Evolutionary conservation across 768 basidiomycete genomes (phyloP).

Genomic region (Coprinopsis marcescibilis): DNA sequence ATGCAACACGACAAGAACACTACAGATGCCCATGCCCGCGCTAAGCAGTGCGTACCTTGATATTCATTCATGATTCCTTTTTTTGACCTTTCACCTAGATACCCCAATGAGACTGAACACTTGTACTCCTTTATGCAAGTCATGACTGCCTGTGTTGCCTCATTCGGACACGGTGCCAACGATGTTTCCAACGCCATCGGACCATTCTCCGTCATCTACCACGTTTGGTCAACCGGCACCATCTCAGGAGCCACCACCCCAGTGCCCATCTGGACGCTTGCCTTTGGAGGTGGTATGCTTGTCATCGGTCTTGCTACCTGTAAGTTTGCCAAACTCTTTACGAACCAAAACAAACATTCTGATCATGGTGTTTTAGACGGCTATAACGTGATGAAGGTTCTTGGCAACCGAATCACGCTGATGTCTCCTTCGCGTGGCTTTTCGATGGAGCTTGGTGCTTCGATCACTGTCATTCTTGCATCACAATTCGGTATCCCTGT

Average conservation of each 20-base stretch:
- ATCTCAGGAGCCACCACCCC: slow-evolving; percentile 13
- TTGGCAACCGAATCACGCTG: slow-evolving; percentile 24
- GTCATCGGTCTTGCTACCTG: slow-evolving; percentile 19
- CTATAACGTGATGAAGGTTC: slow-evolving; percentile 24
- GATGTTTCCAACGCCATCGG: slow-evolving; percentile 24
- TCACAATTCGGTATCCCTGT: slow-evolving; percentile 23
- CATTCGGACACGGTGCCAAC: slow-evolving; percentile 24
- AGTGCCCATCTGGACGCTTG: slow-evolving; percentile 20
- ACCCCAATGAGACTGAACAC: slow-evolving; percentile 23
- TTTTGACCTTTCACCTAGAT: background rate
- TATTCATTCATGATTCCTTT: background rate
- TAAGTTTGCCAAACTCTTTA: background rate
- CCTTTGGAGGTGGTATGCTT: slow-evolving; percentile 20
- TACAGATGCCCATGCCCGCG: slow-evolving; percentile 17
- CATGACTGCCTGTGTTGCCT: slow-evolving; percentile 23
- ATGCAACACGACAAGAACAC: slow-evolving; percentile 15
- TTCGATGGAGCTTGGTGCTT: slow-evolving; percentile 22
- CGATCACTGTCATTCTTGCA: slow-evolving; percentile 23
- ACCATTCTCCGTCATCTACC: slow-evolving; percentile 23
- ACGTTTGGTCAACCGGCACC: slow-evolving; percentile 19
- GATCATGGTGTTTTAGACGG: slow-evolving; percentile 18
- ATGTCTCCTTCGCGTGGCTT: slow-evolving; percentile 23
- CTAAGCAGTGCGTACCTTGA: slow-evolving; percentile 13
- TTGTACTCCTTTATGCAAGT: slow-evolving; percentile 25
- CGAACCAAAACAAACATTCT: background rate